phyloP scores from a whole-genome alignment of 2,329 filamentous ascomycete species.

The Aspergillus nomiae region DNA sequence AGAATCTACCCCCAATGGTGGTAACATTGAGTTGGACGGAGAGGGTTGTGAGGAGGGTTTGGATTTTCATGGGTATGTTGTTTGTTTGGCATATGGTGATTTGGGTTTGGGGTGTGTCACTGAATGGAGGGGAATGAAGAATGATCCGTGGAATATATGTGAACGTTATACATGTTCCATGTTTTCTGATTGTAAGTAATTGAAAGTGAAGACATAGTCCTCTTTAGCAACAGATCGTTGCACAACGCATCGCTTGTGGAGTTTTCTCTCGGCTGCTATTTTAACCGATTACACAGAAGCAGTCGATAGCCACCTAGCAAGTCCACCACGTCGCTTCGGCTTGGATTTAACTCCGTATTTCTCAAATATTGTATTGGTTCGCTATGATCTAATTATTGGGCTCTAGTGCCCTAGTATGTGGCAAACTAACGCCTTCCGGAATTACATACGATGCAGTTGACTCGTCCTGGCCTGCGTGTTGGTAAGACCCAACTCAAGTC shows the following conservation, averaged over 20 bases:
- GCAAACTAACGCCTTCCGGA: background rate
- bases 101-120: no score
- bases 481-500: constrained; percentile 2
- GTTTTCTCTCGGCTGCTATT: background rate
- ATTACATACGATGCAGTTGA: background rate
- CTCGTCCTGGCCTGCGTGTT: background rate
- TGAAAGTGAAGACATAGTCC: background rate
- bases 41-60: background rate
- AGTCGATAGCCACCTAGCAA: background rate
- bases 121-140: no score
- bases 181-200: background rate
- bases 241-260: background rate
- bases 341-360: background rate
- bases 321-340: background rate
- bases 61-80: background rate
- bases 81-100: background rate
- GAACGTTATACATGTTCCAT: background rate
- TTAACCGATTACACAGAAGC: background rate
- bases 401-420: background rate
- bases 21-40: no score
- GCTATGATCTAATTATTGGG: background rate
- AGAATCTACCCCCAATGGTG: no score
- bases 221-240: background rate
- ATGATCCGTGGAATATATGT: background rate
- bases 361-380: background rate